These are phyloP conservation scores for Ascobolus immersus DNA, from an alignment of 495 filamentous ascomycete species.

Conservation along the genomic window DNA sequence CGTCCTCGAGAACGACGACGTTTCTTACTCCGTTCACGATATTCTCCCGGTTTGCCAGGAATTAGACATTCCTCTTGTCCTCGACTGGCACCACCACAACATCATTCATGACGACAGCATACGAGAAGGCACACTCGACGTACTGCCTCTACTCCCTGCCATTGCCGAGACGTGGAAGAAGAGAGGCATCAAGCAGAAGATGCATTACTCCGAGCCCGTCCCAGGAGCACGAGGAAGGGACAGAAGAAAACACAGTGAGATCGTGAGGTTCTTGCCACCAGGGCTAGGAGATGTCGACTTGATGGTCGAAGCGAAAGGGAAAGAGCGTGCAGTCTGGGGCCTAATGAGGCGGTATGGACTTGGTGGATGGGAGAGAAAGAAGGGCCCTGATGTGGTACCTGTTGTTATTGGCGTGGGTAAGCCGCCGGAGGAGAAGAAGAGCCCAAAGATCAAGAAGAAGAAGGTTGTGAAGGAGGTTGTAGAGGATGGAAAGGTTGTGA, in stretches of 20 bases:
- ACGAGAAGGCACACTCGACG: conserved; percentile 68
- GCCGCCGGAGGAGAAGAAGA: conserved; percentile 26
- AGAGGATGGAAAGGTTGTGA: conserved; percentile 20
- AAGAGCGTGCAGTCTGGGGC: conserved; percentile 91
- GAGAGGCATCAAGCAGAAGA: conserved; percentile 76
- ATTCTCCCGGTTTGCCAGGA: conserved; percentile 78
- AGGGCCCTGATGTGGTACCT: conserved; percentile 53
- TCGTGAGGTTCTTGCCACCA: conserved; percentile 55
- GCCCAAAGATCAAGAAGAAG: conserved; percentile 22
- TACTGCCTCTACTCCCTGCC: conserved; percentile 39
- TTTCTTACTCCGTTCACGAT: conserved; percentile 71
- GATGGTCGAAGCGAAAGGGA: conserved; percentile 98
- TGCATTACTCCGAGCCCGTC: conserved; percentile 79
- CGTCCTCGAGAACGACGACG: conserved; percentile 87
- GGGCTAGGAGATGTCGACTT: conserved; percentile 64
- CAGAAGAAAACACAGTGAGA: conserved; percentile 57
- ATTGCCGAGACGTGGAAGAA: conserved; percentile 68
- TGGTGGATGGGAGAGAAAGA: conserved; percentile 47
- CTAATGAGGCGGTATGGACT: conserved; percentile 70
- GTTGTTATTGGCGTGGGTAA: conserved; percentile 59
- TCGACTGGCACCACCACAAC: conserved; percentile 92
- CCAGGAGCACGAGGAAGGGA: conserved; percentile 45
- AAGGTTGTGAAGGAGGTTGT: conserved; percentile 9
- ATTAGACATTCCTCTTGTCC: conserved; percentile 70
- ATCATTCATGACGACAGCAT: conserved; percentile 55